Evolutionary conservation across 129 eudicot genomes (phyloP).

Genomic region (Flaveria ramosissima): DNA sequence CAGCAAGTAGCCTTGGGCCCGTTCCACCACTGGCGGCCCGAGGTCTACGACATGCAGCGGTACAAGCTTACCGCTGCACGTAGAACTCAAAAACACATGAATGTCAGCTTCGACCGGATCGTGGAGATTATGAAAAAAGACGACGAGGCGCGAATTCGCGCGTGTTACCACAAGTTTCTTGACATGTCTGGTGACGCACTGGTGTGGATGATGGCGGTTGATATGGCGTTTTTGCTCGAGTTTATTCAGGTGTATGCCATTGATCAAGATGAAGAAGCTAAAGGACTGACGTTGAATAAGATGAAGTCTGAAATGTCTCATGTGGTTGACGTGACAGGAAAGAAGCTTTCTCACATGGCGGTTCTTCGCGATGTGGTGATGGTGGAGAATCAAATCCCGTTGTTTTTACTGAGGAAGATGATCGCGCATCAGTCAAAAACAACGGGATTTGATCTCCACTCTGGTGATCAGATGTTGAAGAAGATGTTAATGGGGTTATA

Average conservation of each 20-base stretch:
- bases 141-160: constrained; percentile 42
- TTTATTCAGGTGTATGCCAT: constrained; percentile 37
- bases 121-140: constrained; percentile 32
- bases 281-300: background rate
- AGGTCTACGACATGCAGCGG: constrained; percentile 58
- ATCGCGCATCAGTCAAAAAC: constrained; percentile 9
- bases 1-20: constrained; percentile 63
- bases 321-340: constrained; percentile 43
- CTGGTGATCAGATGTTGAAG: constrained; percentile 37
- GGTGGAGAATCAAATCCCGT: constrained; percentile 69
- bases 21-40: constrained; percentile 47
- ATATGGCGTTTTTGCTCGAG: constrained; percentile 50
- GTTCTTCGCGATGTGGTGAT: constrained; percentile 51
- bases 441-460: background rate
- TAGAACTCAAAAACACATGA: constrained; percentile 25
- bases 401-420: constrained; percentile 41
- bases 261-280: background rate
- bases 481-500: constrained; percentile 41
- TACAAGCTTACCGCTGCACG: constrained; percentile 54
- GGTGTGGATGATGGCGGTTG: constrained; percentile 67
- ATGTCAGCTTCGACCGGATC: constrained; percentile 22
- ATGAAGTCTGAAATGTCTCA: constrained; percentile 39
- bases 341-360: constrained; percentile 41
- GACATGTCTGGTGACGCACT: constrained; percentile 37
- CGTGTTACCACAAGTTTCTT: constrained; percentile 50